A percentile compares a stretch with the other conserved stretches of the same genome.
These are phyloP conservation scores for Grifola frondosa DNA, from an alignment of 1,284 basidiomycete genomes.

Conservation along the genomic window DNA sequence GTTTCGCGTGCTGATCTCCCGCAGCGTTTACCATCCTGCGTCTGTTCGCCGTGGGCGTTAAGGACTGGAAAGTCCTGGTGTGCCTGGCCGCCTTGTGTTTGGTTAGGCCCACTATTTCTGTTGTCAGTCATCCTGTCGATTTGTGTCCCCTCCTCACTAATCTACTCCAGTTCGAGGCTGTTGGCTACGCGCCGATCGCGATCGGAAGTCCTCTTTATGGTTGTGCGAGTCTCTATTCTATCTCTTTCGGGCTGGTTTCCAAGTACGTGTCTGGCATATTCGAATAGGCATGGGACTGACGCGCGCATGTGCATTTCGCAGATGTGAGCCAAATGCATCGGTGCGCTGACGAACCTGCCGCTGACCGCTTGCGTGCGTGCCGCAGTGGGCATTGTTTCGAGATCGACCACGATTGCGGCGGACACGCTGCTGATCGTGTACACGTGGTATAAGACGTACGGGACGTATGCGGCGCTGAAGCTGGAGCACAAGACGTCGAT, in stretches of 20 bases:
- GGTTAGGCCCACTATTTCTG: slow-evolving; percentile 1
- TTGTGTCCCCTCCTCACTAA: too few species aligned
- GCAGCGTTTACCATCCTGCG: slow-evolving; percentile 11
- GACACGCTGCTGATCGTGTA: slow-evolving; percentile 9
- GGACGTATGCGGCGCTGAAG: slow-evolving; percentile 1
- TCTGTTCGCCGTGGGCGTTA: slow-evolving; percentile 10
- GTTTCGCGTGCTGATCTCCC: too few species aligned
- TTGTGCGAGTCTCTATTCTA: background rate
- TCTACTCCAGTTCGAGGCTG: slow-evolving; percentile 3
- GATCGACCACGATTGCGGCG: slow-evolving; percentile 5
- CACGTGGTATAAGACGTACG: slow-evolving; percentile 13
- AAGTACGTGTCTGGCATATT: background rate
- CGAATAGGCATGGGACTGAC: too few species aligned
- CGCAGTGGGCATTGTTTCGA: slow-evolving; percentile 5
- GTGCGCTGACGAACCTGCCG: too few species aligned
- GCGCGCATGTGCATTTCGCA: too few species aligned
- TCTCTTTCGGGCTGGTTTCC: background rate
- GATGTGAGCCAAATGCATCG: background rate
- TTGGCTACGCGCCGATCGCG: background rate
- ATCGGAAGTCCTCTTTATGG: slow-evolving; percentile 2
- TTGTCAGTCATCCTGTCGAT: slow-evolving; percentile 4
- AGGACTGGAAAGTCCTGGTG: slow-evolving; percentile 11
- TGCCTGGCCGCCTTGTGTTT: slow-evolving; percentile 8
- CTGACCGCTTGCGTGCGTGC: too few species aligned
- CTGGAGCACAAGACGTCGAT: slow-evolving; percentile 5